A percentile compares a stretch with the other conserved stretches of the same genome.
These are phyloP conservation scores for Cyathus striatus DNA, from an alignment of 768 basidiomycete genomes.

Conservation along the genomic window DNA sequence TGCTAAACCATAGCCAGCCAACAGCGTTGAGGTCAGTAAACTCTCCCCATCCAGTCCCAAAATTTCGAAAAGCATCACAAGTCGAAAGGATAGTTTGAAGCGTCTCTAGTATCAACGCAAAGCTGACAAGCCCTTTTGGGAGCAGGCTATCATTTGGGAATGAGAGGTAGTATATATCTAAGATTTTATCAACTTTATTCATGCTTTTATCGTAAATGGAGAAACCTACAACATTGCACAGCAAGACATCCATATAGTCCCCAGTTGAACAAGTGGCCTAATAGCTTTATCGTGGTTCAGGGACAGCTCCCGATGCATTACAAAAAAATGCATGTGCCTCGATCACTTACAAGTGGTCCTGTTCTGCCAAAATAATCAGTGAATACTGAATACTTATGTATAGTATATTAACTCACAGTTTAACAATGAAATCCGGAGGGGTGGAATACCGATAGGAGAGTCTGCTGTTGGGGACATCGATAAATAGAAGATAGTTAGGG, in stretches of 20 bases:
- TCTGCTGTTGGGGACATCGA: background rate
- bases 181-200: background rate
- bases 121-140: constrained; percentile 15
- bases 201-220: background rate
- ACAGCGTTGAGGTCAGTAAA: constrained; percentile 13
- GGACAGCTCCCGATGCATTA: too few relatives aligned
- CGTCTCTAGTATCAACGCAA: constrained; percentile 11
- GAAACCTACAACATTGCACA: constrained; percentile 18
- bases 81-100: constrained; percentile 16
- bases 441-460: background rate
- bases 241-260: constrained; percentile 11
- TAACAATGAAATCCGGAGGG: background rate
- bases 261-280: constrained; percentile 14
- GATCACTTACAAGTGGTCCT: constrained; percentile 1
- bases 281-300: constrained; percentile 3
- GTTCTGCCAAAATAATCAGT: background rate
- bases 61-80: constrained; percentile 18
- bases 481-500: background rate
- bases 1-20: constrained; percentile 17
- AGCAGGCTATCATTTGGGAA: constrained; percentile 17
- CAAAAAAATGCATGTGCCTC: background rate
- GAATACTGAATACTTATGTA: background rate
- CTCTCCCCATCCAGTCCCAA: constrained; percentile 20
- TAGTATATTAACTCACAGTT: background rate
- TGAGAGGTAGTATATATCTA: constrained; percentile 21